These are phyloP conservation scores for Aureobasidium sp. DNA, from an alignment of 2,329 filamentous ascomycete genomes.

Conservation along the genomic window DNA sequence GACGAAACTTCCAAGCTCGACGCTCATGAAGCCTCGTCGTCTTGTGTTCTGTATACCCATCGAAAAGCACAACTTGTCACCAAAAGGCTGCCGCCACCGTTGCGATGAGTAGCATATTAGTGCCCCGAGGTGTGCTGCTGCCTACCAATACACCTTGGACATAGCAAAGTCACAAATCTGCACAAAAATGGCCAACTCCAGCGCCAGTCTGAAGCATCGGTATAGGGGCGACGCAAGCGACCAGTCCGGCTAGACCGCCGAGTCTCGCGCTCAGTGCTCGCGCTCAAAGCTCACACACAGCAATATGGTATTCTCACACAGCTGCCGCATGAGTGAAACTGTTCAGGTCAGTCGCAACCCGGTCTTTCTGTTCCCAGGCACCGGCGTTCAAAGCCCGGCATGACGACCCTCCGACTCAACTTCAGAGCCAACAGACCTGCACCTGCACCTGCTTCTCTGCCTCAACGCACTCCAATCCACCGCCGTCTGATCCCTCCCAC, in stretches of 20 bases:
- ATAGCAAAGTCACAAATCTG: no score
- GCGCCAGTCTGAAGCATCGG: background rate
- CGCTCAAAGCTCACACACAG: background rate
- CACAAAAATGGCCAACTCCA: no score
- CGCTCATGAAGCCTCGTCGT: no score
- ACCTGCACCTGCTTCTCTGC: background rate
- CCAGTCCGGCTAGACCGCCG: background rate
- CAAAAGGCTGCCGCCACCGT: no score
- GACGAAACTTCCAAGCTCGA: no score
- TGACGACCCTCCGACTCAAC: background rate
- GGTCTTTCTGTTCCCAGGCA: background rate
- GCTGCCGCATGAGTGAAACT: background rate
- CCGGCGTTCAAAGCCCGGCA: background rate
- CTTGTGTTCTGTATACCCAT: no score
- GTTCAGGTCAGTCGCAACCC: background rate
- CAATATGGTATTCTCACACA: background rate
- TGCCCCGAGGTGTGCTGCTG: no score
- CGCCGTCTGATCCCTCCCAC: background rate
- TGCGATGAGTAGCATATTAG: no score
- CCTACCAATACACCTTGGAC: no score
- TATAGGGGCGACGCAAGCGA: background rate
- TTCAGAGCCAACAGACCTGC: background rate
- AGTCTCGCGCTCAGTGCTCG: constrained; percentile 5
- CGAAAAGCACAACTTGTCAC: no score
- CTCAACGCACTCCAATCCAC: background rate